Conservation (phyloP, 192 early-diverging fungal genomes). For the Piromyces finnis region DNA sequence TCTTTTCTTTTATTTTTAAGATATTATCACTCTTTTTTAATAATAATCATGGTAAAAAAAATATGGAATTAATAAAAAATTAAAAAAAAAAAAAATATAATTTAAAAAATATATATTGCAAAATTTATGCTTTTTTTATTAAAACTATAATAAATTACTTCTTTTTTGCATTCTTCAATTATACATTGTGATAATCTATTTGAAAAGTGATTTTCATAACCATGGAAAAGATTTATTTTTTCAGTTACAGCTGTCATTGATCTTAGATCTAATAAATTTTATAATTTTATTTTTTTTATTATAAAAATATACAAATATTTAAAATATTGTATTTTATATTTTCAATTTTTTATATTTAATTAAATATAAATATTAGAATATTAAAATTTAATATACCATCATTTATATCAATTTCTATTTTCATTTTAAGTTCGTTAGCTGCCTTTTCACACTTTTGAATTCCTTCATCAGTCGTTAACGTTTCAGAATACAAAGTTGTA, state of each 20-base stretch:
- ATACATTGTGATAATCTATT: neutral
- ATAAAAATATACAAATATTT: too few species aligned
- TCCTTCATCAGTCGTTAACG: neutral
- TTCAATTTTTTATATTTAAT: too few species aligned
- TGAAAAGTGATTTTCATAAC: neutral
- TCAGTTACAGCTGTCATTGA: neutral
- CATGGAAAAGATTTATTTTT: neutral
- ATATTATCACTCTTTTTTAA: neutral
- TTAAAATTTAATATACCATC: neutral
- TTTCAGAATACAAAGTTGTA: neutral
- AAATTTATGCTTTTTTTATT: too few species aligned
- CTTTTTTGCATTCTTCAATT: neutral
- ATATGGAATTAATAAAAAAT: too few species aligned
- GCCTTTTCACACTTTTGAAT: neutral
- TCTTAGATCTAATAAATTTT: neutral
- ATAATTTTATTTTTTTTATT: too few species aligned
- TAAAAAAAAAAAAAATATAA: too few species aligned
- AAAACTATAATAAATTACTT: too few species aligned
- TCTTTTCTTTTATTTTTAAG: neutral
- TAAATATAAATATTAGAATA: too few species aligned
- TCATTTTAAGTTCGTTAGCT: neutral
- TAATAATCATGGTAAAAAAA: too few species aligned
- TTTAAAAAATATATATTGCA: too few species aligned
- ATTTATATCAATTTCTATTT: neutral
- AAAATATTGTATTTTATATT: too few species aligned